These are phyloP conservation scores for Fusarium longipes DNA, from an alignment of 2,329 filamentous ascomycete genomes.

Conservation along the genomic window DNA sequence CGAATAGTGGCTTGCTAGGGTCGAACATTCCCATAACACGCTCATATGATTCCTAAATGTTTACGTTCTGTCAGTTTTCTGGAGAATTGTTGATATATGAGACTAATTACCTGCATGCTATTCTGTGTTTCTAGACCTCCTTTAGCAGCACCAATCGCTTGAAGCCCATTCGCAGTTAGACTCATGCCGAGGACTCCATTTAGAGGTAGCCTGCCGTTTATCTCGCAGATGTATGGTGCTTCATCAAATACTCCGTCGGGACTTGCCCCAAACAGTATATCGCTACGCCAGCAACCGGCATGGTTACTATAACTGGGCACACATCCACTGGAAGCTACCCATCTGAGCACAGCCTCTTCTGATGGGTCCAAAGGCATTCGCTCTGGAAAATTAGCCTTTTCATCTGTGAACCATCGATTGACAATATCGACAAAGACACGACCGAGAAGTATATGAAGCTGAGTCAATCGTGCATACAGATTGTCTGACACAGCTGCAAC, in stretches of 20 bases:
- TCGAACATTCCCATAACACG: slow-evolving; percentile 15
- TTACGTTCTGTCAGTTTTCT: neutral
- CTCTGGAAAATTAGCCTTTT: slow-evolving; percentile 9
- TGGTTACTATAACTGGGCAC: slow-evolving; percentile 14
- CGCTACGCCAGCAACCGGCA: slow-evolving; percentile 28
- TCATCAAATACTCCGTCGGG: slow-evolving; percentile 2
- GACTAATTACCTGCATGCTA: slow-evolving; percentile 7
- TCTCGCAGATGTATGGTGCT: slow-evolving; percentile 21
- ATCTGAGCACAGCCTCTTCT: slow-evolving; percentile 16
- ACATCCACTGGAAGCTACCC: neutral
- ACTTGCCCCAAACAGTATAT: slow-evolving; percentile 22
- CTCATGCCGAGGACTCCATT: slow-evolving; percentile 15
- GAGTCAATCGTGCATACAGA: slow-evolving; percentile 3
- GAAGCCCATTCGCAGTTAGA: neutral
- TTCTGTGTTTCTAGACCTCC: slow-evolving; percentile 6
- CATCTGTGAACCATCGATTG: slow-evolving; percentile 26
- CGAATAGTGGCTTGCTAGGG: slow-evolving; percentile 10
- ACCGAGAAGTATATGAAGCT: slow-evolving; percentile 12
- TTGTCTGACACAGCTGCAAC: slow-evolving; percentile 8
- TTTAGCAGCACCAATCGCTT: slow-evolving; percentile 6
- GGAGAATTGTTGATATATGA: fast-evolving
- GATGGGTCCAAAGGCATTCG: slow-evolving; percentile 28
- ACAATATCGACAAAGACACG: slow-evolving; percentile 23
- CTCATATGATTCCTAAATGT: neutral
- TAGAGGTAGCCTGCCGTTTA: slow-evolving; percentile 26